Evolutionary conservation across 202 grass and related monocot genomes (phyloP).

Genomic region (Zizania palustris): DNA sequence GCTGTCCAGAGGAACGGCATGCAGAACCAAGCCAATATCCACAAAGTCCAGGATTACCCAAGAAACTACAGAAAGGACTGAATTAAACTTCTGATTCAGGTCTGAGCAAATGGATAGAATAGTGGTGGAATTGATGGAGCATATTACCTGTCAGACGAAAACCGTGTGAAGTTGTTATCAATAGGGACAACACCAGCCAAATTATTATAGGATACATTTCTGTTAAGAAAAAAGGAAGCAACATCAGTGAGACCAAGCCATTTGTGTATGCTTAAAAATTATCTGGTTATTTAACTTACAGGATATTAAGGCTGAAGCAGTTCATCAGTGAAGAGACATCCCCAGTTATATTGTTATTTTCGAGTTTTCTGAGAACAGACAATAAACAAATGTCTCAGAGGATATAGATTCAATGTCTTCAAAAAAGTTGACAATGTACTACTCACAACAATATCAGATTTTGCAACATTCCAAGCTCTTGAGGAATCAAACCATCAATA

Average conservation of each 20-base stretch:
- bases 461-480: constrained; percentile 84
- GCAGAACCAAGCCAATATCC: constrained; percentile 89
- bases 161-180: constrained; percentile 85
- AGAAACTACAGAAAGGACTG: constrained; percentile 56
- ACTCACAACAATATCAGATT: constrained; percentile 85
- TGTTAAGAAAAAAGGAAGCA: constrained; percentile 35
- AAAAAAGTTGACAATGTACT: constrained; percentile 28
- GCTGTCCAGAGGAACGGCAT: constrained; percentile 52
- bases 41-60: constrained; percentile 90
- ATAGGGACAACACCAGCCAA: constrained; percentile 77
- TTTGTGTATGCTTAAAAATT: not conserved
- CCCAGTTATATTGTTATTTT: constrained; percentile 88
- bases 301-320: constrained; percentile 74
- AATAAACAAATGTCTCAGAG: constrained; percentile 25
- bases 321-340: constrained; percentile 79
- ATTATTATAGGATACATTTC: constrained; percentile 95
- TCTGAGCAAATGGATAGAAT: constrained; percentile 15
- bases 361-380: constrained; percentile 57
- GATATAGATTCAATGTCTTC: not conserved
- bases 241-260: constrained; percentile 16
- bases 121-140: constrained; percentile 15
- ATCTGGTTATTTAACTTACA: constrained; percentile 60
- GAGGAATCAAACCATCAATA: constrained; percentile 66
- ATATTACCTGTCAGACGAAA: constrained; percentile 79
- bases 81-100: constrained; percentile 15